Evolutionary conservation across 176 grass and related monocot species (phyloP), one percentile per base, ranked within the genome.

Genomic region (Elymus sibiricus): DNA sequence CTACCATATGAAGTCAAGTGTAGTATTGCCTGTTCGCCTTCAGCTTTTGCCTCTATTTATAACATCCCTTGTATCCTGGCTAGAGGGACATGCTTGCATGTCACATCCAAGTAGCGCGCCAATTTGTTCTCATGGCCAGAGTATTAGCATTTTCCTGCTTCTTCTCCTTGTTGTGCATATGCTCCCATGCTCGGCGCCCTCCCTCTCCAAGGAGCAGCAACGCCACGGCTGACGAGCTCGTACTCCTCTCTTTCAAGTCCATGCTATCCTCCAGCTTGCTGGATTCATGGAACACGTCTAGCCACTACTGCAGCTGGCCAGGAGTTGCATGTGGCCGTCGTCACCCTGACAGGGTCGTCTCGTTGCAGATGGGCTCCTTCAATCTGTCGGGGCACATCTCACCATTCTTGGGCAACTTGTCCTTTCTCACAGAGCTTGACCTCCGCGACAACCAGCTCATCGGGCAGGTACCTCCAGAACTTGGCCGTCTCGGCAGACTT

Each of bases 381-480:
- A 25, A 47, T 39, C 35, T 92, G 4, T 73, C 85, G 1, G 85
- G 89, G 2, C 44, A 47, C 59, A 64, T 92, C 27, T 78, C 86
- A 1, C 82, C 82, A 4, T 88, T 49, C 34, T 43, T 88, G 77
- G 77, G 76, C 56, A 88, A 88, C 46, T 67, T 92, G 24, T 87
- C 90, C 34, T 88, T 82, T 40, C 83, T 88, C 51, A 26, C 19
- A 40, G 10, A 16, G n/a, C 77, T 92, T 5, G 11, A 55, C 38
- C 55, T 91, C 16, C 0, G 47, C 1, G 8, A 71, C 19, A 91
- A 87, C 89, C 19, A 37, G 0, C 65, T 91, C 28, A 13, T 53
- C 34, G 90, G 90, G 4, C 10, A 84, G 42, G 44, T 92, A 47
- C 87, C 87, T 12, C 6, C n/a, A 4, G 64, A 80, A 4, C 60